Evolutionary conservation across 306 rosid species (phyloP), one percentile per base, ranked within the genome.

Genomic region (Parietaria judaica): DNA sequence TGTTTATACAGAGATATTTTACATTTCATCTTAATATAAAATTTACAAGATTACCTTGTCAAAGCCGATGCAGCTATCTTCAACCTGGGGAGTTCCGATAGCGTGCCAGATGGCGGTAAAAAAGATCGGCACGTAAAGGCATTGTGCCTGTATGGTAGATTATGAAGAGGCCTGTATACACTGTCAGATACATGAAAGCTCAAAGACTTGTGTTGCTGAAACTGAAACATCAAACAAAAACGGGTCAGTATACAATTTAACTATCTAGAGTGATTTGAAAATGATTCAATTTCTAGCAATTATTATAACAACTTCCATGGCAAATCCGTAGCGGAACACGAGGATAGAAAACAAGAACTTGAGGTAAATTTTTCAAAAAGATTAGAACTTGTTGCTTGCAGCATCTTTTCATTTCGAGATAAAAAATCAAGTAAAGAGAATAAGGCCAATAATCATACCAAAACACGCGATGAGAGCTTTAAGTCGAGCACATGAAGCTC

Each of bases 81-180:
- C 50, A 76, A 54, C 53, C 67, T 52, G 50, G 84, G 77, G 12
- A 79, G 70, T 51, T 65, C 72, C 74, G 73, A 66, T 35, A 74
- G 76, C 70, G 58, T 78, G 63, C 83, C 65, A 13, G 31, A 1
- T 23, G 94, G 62, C 52, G 70, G 66, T 51, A 76, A 56, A 72
- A 71, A 76, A 64, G 88, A 88, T 66, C 72, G 83, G 64, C 96
- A 87, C 74, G 79, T 83, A 65, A 87, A 78, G 61, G 75, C 69
- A 65, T 72, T 66, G 68, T 67, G 65, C 76, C 80, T 84, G 74
- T 61, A 64, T 61, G 91, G 74, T 50, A 82, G 58, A 54, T 66
- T 69, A 68, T 41, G 69, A 66, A 52, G 66, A 63, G 85, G 70
- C 72, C 66, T 77, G 76, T 76, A 68, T 64, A 75, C 62, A 66